phyloP scores from a whole-genome alignment of 2,329 filamentous ascomycete species.

The Alternaria consortialis region DNA sequence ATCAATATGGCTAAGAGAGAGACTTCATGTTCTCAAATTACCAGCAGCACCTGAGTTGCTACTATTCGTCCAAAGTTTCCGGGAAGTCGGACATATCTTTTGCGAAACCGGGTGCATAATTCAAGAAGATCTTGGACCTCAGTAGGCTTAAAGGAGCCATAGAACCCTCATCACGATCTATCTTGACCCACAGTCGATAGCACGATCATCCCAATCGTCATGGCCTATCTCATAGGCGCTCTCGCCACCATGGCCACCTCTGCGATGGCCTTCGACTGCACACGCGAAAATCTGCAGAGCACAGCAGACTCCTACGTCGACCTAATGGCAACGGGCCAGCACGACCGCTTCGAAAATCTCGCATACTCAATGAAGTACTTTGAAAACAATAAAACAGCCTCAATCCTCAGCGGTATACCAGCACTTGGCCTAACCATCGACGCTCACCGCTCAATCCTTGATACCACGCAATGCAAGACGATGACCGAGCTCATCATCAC shows the following conservation, averaged over 20 bases:
- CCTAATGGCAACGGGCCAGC: constrained; percentile 25
- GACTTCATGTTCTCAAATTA: constrained; percentile 3
- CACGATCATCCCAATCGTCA: neutral
- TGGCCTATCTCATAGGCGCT: neutral
- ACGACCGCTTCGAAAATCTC: constrained; percentile 27
- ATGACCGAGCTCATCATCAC: constrained; percentile 38
- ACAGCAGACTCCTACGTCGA: constrained; percentile 17
- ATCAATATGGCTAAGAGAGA: constrained; percentile 12
- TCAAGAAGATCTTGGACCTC: neutral
- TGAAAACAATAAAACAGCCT: constrained; percentile 27
- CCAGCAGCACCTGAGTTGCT: neutral
- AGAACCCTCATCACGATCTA: neutral
- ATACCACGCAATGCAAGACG: constrained; percentile 36
- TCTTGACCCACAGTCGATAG: neutral
- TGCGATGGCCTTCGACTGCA: constrained; percentile 16
- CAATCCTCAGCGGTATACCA: constrained; percentile 27
- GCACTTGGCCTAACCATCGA: constrained; percentile 28
- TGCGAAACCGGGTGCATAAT: neutral
- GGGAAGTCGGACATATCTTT: neutral
- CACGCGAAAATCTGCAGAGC: constrained; percentile 13
- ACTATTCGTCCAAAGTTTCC: constrained; percentile 4
- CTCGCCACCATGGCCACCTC: neutral
- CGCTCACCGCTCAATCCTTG: constrained; percentile 27
- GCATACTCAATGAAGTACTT: constrained; percentile 28
- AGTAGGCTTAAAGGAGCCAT: neutral